Evolutionary conservation across 2,329 filamentous ascomycete genomes (phyloP), one percentile per base, ranked within the genome.

Genomic region (Neopestalotiopsis rosae): DNA sequence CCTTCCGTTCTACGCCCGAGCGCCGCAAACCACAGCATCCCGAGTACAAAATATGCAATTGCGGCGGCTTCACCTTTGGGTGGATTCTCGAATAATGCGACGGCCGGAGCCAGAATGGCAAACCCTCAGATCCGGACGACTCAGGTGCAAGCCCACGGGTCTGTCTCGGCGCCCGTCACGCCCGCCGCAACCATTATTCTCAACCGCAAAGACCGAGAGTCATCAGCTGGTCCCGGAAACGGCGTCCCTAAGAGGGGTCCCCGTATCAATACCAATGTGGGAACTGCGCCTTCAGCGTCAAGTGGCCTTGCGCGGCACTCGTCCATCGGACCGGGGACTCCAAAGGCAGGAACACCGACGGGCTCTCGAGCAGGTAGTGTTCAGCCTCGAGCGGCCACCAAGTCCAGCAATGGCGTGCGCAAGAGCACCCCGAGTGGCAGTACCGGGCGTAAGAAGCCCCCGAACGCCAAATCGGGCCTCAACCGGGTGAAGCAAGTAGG

Each of bases 281-380:
- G 84, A 61, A 86, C 79, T 69, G 73, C 84, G 2, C 85, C 87
- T 2, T 78, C 81, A 7, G 83, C 86, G 3, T 89, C 88, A 1
- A 90, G 88, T 74, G 85, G 85, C 1, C 81, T 91, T 12, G 89
- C 89, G 6, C 84, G 89, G 14, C 89, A 91, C 76, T 85, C 89
- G 1, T 91, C 89, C 1, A 81, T 90, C 3, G 89, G 89, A 0
- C 89, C 89, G 0, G 88, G 89, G 34, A 90, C 89, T 3, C 88
- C 89, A 10, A 90, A 91, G 76, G 83, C 80, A 69, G 63, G 77
- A 61, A 71, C 72, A 70, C 72, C 80, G 17, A 75, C 77, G 61
- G 76, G 81, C 17, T 79, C 79, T 20, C 81, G 85, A 70, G 86
- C 89, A 40, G 89, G 89, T 10, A 91, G 89, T 74, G 88, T 87